Base-by-base conservation (phyloP, 2,329 filamentous ascomycete genomes). In the Cordyceps farinosa region DNA sequence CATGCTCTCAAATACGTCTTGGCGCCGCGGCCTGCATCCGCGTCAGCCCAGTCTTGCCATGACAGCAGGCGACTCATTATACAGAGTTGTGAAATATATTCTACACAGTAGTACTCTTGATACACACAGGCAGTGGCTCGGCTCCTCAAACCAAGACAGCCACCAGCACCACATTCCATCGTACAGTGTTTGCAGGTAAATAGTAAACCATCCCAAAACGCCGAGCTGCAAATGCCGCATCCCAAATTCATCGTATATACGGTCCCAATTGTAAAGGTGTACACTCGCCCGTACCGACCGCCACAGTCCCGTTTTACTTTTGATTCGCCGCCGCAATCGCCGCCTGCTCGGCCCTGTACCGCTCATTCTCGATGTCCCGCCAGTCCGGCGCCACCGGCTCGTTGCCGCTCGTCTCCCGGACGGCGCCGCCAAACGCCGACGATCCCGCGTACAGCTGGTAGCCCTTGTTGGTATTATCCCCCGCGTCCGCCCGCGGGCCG, bases 371-470 rank as follows among this genome's bases (percentile, higher is more conserved):
- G 22, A 83, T 69, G 69, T 88, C 86, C 66, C 86, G 79, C 86
- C 86, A 89, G 72, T 89, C 86, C 67, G 75, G 75, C 40, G 82
- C 80, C 61, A 79, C 80, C 61, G 82, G 82, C 72, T 90, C 89
- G 75, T 90, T 85, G 51, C 88, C 89, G 70, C 84, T 86, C 55
- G 87, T 88, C 75, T 84, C 82, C 75, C 85, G 86, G 66, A 85
- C 85, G n/a, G 79, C 76, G 64, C 85, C 84, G 11, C 80, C 79
- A 73, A 90, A 92, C 9, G 89, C 90, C 52, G 87, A 83, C 72
- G 86, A 87, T 38, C 92, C 92, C 17, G 88, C 91, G 75, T 96
- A 96, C 68, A 96, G 76, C 79, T 95, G 88, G 72, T 87, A 85
- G 4, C 84, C 83, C 61, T 80, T 78, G 66, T 22, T 22, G 22